Percentiles rank a stretch among this genome's conserved stretches.
phyloP scores from a whole-genome alignment of 202 grass and related monocot genomes.

The Carex arenaria region DNA sequence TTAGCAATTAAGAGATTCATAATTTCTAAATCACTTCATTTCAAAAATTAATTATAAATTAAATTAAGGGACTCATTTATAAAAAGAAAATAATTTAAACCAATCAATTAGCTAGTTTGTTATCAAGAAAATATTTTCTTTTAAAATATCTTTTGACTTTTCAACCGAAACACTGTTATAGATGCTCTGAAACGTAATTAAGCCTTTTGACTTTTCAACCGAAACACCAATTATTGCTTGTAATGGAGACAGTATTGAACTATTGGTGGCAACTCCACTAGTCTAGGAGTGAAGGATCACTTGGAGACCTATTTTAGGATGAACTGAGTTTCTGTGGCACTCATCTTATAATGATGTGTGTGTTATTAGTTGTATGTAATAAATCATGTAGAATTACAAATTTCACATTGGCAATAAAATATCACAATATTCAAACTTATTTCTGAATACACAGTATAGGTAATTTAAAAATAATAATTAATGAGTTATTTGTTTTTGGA shows the following conservation, averaged over 20 bases:
- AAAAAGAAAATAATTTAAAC: no score
- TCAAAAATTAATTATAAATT: no score
- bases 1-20: no score
- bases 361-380: background rate
- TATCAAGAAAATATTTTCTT: no score
- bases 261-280: slow-evolving; percentile 4
- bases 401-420: background rate
- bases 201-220: background rate
- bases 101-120: no score
- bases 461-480: background rate
- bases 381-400: background rate
- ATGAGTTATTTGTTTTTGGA: no score
- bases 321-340: background rate
- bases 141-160: no score
- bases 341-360: background rate
- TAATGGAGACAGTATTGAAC: background rate
- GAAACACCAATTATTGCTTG: background rate
- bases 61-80: no score
- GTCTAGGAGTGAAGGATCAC: background rate
- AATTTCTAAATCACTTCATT: no score
- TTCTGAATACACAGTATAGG: background rate
- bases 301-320: background rate
- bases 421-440: background rate
- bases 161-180: no score
- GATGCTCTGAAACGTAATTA: background rate